Base-by-base conservation (phyloP, 805 yeast species). In the Teunomyces pallodes region DNA sequence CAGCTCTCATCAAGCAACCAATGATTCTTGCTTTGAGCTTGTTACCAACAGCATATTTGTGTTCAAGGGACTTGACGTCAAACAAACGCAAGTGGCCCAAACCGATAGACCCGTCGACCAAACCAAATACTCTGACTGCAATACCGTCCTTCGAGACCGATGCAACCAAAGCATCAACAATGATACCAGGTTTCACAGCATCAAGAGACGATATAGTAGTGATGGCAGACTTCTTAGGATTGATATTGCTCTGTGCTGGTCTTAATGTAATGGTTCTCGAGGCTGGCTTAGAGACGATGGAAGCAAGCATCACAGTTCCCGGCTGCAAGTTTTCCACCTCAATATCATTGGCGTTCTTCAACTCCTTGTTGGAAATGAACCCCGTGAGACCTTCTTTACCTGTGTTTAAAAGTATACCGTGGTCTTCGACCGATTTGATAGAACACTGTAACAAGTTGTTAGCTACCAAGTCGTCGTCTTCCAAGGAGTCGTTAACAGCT, bases 341-440 rank as follows among this genome's bases (percentile, higher is more conserved):
- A 26, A 72, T 46, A 20, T 52, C 51, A 4, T 61, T 70, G 12
- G 76, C 72, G 32, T 62, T 59, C 33, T 65, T 63, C 44, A 86
- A 66, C 49, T 86, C 92, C 54, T 84, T 86, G 54, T 80, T 83
- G 1, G 95, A 78, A 42, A 91, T 72, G 65, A 92, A 91, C 1
- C 96, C 96, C 27, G 81, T 70, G 7, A 77, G 48, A 5, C 75
- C 79, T 7, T 65, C 65, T 36, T 52, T 59, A 30, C 97, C 97
- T 35, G 86, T 65, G 56, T 84, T 86, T 38, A 92, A 68, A 48
- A 88, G 80, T 20, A 83, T 79, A 68, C 99, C 99, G 64, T 90
- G 97, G 64, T 94, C 99, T 75, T 94, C 98, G 20, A 88, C 68
- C 42, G 95, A 85, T 52, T 75, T 77, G 17, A 94, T 82, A 2